Base-by-base conservation (phyloP, 768 basidiomycete species). In the Leccinum arenicola region DNA sequence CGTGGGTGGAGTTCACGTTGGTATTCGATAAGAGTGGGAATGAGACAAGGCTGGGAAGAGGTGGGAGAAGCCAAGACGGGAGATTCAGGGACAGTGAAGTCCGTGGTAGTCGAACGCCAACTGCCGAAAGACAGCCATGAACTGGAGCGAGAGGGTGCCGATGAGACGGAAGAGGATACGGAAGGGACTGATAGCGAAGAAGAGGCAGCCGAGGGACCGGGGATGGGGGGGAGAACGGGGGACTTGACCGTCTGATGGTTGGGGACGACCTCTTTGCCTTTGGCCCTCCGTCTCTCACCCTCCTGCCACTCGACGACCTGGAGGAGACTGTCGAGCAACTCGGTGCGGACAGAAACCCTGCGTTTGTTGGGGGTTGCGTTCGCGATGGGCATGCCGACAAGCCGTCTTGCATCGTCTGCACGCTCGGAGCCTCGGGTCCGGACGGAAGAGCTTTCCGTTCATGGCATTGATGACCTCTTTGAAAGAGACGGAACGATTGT, bases 381-480 rank as follows among this genome's bases (percentile, higher is more conserved):
- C 2, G 61, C 15, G 35, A 73, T 60, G 29, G 62, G 61, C 52
- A 73, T 4, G 23, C 71, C 72, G 4, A 69, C 60, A 38, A 71
- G 62, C 50, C 70, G 68, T 47, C 66, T 62, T 29, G 75, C 68
- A 29, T 75, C 73, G 12, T 71, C 69, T 36, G 58, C 73, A 54
- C 66, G 75, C 65, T 64, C 73, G 53, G 62, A 68, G 36, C 23
- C 23, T 23, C 23, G 67, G 57, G 31, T 80, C 76, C 5, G 68
- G 60, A 2, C 80, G 83, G 63, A 87, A 87, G 19, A 87, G 74
- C 5, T 78, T 75, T 5, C 86, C 86, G 45, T 81, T 76, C 82
- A 87, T 86, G 67, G 80, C 79, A 49, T 68, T 68, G 48, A 84
- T 70, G 52, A 87, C 85, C 36, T 84, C 82, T 52, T 77, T 76